These are phyloP conservation scores for Diaporthe sp. DNA, from an alignment of 2,329 filamentous ascomycete genomes.

Conservation along the genomic window DNA sequence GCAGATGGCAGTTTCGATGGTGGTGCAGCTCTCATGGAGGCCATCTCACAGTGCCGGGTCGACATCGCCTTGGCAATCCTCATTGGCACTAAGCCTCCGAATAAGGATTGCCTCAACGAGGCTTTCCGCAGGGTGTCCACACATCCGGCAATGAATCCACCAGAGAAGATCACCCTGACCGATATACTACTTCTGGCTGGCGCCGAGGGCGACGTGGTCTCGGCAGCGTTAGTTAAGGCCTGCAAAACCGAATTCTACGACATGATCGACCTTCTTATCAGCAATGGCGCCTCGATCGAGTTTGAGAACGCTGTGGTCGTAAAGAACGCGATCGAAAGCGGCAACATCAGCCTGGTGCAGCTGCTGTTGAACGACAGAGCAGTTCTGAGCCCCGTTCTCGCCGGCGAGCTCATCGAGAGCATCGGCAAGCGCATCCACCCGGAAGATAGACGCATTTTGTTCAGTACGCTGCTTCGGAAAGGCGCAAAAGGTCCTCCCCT, in stretches of 20 bases:
- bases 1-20: conserved; percentile 67
- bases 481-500: conserved; percentile 63
- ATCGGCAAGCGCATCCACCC: conserved; percentile 62
- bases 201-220: conserved; percentile 64
- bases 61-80: conserved; percentile 70
- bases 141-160: conserved; percentile 60
- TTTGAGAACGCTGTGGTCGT: conserved; percentile 65
- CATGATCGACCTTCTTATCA: conserved; percentile 67
- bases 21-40: conserved; percentile 65
- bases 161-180: conserved; percentile 64
- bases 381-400: conserved; percentile 57
- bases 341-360: conserved; percentile 61
- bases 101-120: conserved; percentile 61
- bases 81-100: conserved; percentile 66
- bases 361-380: conserved; percentile 62
- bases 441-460: conserved; percentile 60
- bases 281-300: conserved; percentile 68
- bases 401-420: conserved; percentile 63
- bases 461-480: conserved; percentile 62
- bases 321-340: conserved; percentile 61
- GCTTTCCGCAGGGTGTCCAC: conserved; percentile 64
- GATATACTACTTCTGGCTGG: conserved; percentile 72
- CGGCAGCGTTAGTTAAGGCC: conserved; percentile 62
- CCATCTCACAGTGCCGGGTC: conserved; percentile 62
- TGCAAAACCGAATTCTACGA: conserved; percentile 65